Base-by-base conservation (phyloP, 768 basidiomycete species). In the Suillus subaureus region DNA sequence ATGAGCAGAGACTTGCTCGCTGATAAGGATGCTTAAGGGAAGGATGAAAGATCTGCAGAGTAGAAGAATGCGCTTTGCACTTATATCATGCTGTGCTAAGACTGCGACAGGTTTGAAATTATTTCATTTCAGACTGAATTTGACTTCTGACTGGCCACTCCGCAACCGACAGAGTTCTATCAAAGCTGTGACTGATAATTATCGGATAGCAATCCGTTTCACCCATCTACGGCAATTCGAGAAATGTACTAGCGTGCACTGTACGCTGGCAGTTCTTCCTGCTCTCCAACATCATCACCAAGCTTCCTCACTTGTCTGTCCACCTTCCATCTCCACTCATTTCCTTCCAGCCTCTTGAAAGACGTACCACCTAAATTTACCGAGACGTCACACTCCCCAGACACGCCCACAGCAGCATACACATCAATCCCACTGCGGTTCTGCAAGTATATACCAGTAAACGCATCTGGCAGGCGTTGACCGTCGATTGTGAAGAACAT, bases 401-500 rank as follows among this genome's bases (percentile, higher is more conserved):
- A 81, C 9, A 90, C 80, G 0, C 89, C 89, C 6, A 90, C 77
- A 5, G 87, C 87, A 9, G 87, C 89, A 72, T 87, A 90, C 18
- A 87, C 88, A 69, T 90, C 90, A 56, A 82, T 74, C 26, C 70
- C 68, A 2, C 74, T 72, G 23, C 83, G 81, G 26, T 60, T 42
- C 2, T 87, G 87, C 16, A 87, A 69, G 69, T 89, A 90, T 37
- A 87, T 70, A 0, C 89, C 89, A 7, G 72, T 76, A 71, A 89
- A 90, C 8, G 89, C 89, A 39, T 79, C 72, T 0, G 83, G 82
- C 2, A 89, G 81, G 4, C 84, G 84, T 23, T 71, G 61, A 16
- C 89, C 89, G 62, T 90, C 89, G 70, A 85, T 83, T 2, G 89
- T 91, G 79, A 81, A 91, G 79, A 91, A 91, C 9, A 90, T 66